phyloP scores from a whole-genome alignment of 108 stramenopile species.

The Fistulifera pelliculosa region DNA sequence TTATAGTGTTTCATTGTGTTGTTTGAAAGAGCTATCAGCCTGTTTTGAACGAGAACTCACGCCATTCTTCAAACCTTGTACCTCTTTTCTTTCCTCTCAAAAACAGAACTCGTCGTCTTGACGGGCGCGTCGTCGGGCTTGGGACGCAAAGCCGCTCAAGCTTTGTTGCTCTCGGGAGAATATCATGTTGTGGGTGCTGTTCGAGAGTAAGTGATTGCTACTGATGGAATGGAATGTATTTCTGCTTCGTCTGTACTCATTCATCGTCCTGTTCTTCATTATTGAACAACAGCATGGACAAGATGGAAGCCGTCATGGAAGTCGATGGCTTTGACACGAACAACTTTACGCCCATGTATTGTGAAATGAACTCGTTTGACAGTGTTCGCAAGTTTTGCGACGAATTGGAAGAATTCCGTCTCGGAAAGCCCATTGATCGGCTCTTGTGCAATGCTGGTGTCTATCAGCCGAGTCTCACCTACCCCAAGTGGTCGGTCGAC shows the following conservation, averaged over 20 bases:
- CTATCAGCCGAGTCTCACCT: conserved; percentile 72
- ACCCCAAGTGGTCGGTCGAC: conserved; percentile 84
- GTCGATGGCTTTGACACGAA: conserved; percentile 67
- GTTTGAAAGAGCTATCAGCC: too few species aligned
- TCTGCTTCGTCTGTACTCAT: not conserved
- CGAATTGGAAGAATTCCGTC: conserved; percentile 55
- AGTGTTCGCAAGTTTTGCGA: conserved; percentile 76
- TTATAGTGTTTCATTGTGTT: too few species aligned
- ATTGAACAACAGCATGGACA: conserved; percentile 17
- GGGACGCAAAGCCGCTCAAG: conserved; percentile 77
- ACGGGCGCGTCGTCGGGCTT: conserved; percentile 85
- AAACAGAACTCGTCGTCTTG: conserved; percentile 76
- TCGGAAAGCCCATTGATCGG: conserved; percentile 73
- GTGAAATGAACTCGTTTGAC: conserved; percentile 81
- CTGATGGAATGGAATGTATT: conserved; percentile 1
- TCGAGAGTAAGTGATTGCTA: conserved; percentile 44
- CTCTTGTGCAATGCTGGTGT: conserved; percentile 87
- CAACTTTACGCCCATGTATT: conserved; percentile 78
- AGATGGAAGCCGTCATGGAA: conserved; percentile 86
- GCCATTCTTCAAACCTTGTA: not conserved
- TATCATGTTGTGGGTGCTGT: conserved; percentile 86
- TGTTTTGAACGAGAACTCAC: not conserved
- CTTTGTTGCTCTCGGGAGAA: conserved; percentile 65
- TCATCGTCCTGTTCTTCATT: too few species aligned
- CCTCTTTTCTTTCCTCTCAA: not conserved